Percentiles rank a stretch among this genome's conserved stretches.
Conservation (phyloP, 768 basidiomycete genomes). For the Pulveroboletus sp. region DNA sequence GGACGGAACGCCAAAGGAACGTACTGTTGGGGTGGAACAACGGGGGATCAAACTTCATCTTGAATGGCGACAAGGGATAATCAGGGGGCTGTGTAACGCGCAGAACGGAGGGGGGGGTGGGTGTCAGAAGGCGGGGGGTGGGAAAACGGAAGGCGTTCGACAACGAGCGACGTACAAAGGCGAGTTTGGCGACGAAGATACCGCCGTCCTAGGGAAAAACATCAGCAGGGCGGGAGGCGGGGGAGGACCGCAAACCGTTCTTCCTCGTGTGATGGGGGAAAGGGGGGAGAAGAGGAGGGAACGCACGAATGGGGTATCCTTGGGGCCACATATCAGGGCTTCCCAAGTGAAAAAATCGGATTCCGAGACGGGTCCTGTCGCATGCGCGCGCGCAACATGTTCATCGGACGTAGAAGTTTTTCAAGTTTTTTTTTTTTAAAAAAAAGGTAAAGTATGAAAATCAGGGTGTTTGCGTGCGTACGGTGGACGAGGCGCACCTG, state of each 20-base stretch:
- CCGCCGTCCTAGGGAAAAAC: conserved; percentile 83
- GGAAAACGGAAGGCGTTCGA: too few species aligned
- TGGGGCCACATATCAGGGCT: conserved; percentile 88
- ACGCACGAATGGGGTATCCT: conserved; percentile 89
- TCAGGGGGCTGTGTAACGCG: conserved; percentile 39
- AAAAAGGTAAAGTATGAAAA: too few species aligned
- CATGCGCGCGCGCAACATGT: too few species aligned
- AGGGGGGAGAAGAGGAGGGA: not conserved
- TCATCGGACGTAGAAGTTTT: too few species aligned
- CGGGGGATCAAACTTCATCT: conserved; percentile 98
- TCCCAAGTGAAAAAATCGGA: conserved; percentile 97
- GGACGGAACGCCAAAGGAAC: conserved; percentile 30
- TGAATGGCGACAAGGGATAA: conserved; percentile 97
- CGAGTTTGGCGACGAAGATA: conserved; percentile 86
- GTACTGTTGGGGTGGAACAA: conserved; percentile 96
- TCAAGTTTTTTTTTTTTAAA: too few species aligned
- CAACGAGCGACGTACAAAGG: conserved; percentile 63
- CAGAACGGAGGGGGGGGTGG: not conserved
- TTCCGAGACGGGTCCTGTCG: conserved; percentile 78
- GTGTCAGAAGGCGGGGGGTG: too few species aligned
- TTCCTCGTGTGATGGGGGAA: too few species aligned
- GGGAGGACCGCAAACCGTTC: too few species aligned
- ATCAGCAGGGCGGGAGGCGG: too few species aligned
- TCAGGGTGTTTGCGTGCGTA: too few species aligned
- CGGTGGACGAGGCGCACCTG: conserved; percentile 44